Evolutionary conservation across 148 eudicot species (phyloP), one percentile per base, ranked within the genome.

Genomic region (Nyssa sinensis): DNA sequence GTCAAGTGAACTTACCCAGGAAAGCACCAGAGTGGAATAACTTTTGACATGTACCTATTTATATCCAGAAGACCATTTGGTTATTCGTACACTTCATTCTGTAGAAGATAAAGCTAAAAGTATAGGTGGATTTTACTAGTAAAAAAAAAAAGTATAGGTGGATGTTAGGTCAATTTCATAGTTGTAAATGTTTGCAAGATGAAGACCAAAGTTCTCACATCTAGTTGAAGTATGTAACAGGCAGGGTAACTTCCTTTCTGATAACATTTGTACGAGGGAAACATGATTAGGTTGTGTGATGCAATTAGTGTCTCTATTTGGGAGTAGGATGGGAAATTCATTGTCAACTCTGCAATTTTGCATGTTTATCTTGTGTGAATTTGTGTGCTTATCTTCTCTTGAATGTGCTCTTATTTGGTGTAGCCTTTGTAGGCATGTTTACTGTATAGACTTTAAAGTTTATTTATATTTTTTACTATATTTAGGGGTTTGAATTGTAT

Each of bases 261-360:
- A 28, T 68, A 41, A 7, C 49, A 17, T 68, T 49, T 68, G 1
- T 28, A 68, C 19, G 59, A 29, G n/a, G 59, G 0, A 44, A 28
- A 10, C n/a, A 5, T 17, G 3, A 11, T 53, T 14, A 31, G 55
- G 31, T 44, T n/a, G 17, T 23, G 63, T 11, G 16, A 44, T 19
- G 16, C 51, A 21, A 69, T 51, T 69, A 31, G 28, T 6, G 11
- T 55, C 53, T 70, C 8, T 32, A 24, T 33, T 70, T 33, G 23
- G 73, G 63, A 57, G 30, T 70, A n/a, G 47, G 34, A n/a, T 57
- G 64, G n/a, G 63, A 70, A 30, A 33, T 70, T 12, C 11, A 28
- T 24, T 32, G 64, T 10, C 5, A 32, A 33, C 31, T n/a, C n/a
- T 29, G 47, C 39, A 32, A 55, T 70, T 70, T n/a, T 69, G 71